Evolutionary conservation across 1,139 yeast species (phyloP).

Genomic region (Suhomyces bribrorum): DNA sequence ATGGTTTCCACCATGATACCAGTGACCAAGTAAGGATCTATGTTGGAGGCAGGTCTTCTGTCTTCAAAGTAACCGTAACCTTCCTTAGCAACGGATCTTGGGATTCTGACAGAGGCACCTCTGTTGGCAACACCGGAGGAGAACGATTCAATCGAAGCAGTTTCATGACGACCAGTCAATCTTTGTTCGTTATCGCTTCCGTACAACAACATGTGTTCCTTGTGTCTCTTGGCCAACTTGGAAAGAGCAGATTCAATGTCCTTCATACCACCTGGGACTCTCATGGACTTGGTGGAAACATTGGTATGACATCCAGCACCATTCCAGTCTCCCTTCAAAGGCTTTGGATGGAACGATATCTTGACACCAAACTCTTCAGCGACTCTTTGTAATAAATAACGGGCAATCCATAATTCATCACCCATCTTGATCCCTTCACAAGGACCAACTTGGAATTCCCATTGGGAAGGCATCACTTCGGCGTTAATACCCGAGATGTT

Average conservation of each 20-base stretch:
- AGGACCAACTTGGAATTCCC: conserved; percentile 99
- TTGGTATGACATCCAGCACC: conserved; percentile 99
- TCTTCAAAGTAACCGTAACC: conserved; percentile 98
- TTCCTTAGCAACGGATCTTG: conserved; percentile 97
- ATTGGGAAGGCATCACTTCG: conserved; percentile 99
- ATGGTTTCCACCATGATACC: conserved; percentile 98
- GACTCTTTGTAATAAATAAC: conserved; percentile 88
- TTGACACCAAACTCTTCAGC: conserved; percentile 99
- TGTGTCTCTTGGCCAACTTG: conserved; percentile 93
- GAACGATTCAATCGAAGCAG: conserved; percentile 89
- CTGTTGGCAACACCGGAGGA: conserved; percentile 99
- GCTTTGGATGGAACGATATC: conserved; percentile 99
- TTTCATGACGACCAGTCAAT: conserved; percentile 97
- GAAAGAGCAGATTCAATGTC: conserved; percentile 88
- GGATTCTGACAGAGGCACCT: conserved; percentile 98
- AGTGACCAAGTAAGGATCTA: conserved; percentile 96
- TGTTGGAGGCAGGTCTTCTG: conserved; percentile 99
- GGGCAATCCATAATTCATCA: conserved; percentile 94
- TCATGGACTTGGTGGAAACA: conserved; percentile 90
- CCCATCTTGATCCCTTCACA: conserved; percentile 95
- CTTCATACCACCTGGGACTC: conserved; percentile 95
- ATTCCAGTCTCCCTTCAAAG: conserved; percentile 98
- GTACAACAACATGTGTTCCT: conserved; percentile 91
- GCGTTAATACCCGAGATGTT: conserved; percentile 95
- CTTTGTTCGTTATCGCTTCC: conserved; percentile 94